These are phyloP conservation scores for Lecanicillium sp. DNA, from an alignment of 2,329 filamentous ascomycete species.

Conservation along the genomic window DNA sequence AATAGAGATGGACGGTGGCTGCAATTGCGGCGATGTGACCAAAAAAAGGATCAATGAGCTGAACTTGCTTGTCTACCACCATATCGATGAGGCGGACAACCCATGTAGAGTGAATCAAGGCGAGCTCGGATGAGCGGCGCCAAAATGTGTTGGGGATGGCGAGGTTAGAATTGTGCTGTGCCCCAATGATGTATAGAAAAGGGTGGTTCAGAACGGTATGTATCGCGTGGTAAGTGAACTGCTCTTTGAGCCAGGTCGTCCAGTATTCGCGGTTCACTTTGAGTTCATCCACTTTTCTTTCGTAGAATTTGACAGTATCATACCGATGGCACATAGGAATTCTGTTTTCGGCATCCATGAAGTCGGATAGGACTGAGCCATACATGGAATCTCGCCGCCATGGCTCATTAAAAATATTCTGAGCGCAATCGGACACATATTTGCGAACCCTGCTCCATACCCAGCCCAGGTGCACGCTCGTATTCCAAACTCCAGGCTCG, in stretches of 20 bases:
- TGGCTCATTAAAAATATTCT: constrained; percentile 41
- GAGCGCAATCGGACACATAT: constrained; percentile 43
- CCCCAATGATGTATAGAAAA: constrained; percentile 46
- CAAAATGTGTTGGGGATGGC: constrained; percentile 50
- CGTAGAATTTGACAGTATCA: constrained; percentile 46
- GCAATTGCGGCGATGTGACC: constrained; percentile 46
- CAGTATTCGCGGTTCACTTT: constrained; percentile 41
- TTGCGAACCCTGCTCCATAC: constrained; percentile 42
- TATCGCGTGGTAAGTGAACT: constrained; percentile 48
- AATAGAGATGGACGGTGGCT: constrained; percentile 48
- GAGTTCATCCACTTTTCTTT: constrained; percentile 41
- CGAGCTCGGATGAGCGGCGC: constrained; percentile 45
- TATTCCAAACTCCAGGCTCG: constrained; percentile 45
- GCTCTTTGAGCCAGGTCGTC: constrained; percentile 46
- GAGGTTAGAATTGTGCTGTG: constrained; percentile 45
- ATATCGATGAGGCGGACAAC: constrained; percentile 49
- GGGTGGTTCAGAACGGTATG: constrained; percentile 47
- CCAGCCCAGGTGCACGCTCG: constrained; percentile 43
- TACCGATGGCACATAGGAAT: constrained; percentile 46
- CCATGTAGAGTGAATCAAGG: constrained; percentile 47
- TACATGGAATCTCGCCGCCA: constrained; percentile 49
- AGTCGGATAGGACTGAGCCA: constrained; percentile 42
- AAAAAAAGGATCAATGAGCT: constrained; percentile 45
- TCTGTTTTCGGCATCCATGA: constrained; percentile 44
- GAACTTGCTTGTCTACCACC: constrained; percentile 44